Evolutionary conservation across 2,329 filamentous ascomycete genomes (phyloP).

Genomic region (Zopfia rhizophila): DNA sequence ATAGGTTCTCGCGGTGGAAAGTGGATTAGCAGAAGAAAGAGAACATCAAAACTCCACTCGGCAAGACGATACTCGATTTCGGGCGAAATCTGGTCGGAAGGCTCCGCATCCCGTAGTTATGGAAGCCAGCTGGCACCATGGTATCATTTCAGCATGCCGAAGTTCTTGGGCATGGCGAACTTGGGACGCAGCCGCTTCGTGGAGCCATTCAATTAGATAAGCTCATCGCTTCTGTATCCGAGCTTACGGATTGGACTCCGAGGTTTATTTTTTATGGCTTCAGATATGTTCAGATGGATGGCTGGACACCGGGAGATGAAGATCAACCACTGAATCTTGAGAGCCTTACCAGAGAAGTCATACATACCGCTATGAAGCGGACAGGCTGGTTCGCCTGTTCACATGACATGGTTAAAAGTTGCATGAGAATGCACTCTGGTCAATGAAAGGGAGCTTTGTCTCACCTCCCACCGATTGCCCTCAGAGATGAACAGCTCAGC

Average conservation of each 20-base stretch:
- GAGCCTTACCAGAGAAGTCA: slow-evolving; percentile 48
- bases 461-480: slow-evolving; percentile 68
- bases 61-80: slow-evolving; percentile 64
- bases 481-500: slow-evolving; percentile 65
- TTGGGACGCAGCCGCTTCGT: slow-evolving; percentile 57
- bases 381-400: slow-evolving; percentile 64
- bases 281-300: slow-evolving; percentile 60
- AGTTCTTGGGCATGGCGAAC: slow-evolving; percentile 60
- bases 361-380: slow-evolving; percentile 63
- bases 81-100: slow-evolving; percentile 67
- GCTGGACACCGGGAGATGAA: slow-evolving; percentile 53
- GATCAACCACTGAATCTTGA: slow-evolving; percentile 23
- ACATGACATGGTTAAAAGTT: slow-evolving; percentile 63
- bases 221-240: slow-evolving; percentile 41
- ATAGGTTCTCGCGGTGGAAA: too few relatives aligned
- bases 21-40: too few relatives aligned
- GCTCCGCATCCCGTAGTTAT: slow-evolving; percentile 55
- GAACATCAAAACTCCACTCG: slow-evolving; percentile 48
- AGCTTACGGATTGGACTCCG: slow-evolving; percentile 52
- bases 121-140: too few relatives aligned
- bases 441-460: slow-evolving; percentile 68
- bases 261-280: slow-evolving; percentile 64
- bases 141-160: too few relatives aligned
- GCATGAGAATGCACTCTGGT: slow-evolving; percentile 65
- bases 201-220: slow-evolving; percentile 54